These are phyloP conservation scores for Nakazawaea molendinolei DNA, from an alignment of 805 yeast genomes.

Conservation along the genomic window DNA sequence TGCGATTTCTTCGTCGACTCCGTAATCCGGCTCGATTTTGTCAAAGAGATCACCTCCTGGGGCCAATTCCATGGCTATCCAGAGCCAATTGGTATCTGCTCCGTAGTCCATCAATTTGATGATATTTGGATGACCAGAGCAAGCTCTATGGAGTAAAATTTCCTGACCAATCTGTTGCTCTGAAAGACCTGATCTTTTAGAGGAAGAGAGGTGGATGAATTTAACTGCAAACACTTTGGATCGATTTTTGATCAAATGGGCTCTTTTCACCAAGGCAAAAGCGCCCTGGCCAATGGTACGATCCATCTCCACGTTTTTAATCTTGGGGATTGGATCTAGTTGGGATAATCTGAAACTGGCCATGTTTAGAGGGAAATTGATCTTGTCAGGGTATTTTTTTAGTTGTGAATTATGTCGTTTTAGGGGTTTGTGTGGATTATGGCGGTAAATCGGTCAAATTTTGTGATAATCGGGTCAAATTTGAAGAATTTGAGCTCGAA, in stretches of 20 bases:
- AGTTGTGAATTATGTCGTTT: no score
- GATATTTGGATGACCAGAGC: conserved; percentile 55
- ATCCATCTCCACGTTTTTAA: conserved; percentile 39
- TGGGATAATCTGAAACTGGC: conserved; percentile 34
- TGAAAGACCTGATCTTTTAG: conserved; percentile 22
- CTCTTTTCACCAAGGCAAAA: conserved; percentile 56
- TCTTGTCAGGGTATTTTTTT: no score
- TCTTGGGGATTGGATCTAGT: conserved; percentile 39
- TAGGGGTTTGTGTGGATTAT: no score
- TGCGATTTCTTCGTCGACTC: conserved; percentile 59
- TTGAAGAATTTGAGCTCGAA: no score
- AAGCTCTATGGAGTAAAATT: conserved; percentile 49
- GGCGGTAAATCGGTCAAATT: no score
- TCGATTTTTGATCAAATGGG: conserved; percentile 30
- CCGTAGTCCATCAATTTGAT: conserved; percentile 49
- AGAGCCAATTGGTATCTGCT: conserved; percentile 48
- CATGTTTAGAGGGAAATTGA: background rate
- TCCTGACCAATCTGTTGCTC: conserved; percentile 40
- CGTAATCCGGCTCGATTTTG: conserved; percentile 70
- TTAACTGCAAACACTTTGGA: conserved; percentile 48
- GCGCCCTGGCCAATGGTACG: conserved; percentile 62
- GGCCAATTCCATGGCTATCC: conserved; percentile 64
- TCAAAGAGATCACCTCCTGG: conserved; percentile 74
- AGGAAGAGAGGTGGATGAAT: conserved; percentile 38
- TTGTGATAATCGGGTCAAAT: no score